These are phyloP conservation scores for Rhizophora mangle DNA, from an alignment of 345 rosid genomes.

Conservation along the genomic window DNA sequence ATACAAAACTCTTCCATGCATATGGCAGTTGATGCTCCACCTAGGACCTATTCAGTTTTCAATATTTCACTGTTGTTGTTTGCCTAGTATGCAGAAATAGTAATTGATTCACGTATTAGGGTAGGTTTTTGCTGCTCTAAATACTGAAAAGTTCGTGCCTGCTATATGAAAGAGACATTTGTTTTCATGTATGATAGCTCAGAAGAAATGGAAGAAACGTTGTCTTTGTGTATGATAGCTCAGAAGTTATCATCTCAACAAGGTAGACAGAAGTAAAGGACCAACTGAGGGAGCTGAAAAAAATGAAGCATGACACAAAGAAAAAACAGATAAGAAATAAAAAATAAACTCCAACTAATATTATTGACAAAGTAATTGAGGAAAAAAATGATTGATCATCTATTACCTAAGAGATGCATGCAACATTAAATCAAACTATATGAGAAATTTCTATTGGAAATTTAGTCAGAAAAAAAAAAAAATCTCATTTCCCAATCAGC, in stretches of 20 bases:
- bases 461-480: neutral
- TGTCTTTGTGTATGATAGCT: neutral
- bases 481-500: slow-evolving; percentile 1
- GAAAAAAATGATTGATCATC: neutral
- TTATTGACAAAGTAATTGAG: neutral
- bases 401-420: neutral
- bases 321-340: neutral
- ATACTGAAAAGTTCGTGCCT: too few relatives aligned
- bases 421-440: neutral
- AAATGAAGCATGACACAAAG: neutral
- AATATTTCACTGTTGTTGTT: too few relatives aligned
- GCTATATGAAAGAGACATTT: too few relatives aligned
- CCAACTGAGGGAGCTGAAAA: neutral
- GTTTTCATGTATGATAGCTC: too few relatives aligned
- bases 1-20: too few relatives aligned
- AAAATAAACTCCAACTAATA: neutral
- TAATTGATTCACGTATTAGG: too few relatives aligned
- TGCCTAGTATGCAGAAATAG: too few relatives aligned
- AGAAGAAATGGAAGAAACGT: neutral
- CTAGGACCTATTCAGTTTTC: too few relatives aligned
- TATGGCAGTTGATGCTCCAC: too few relatives aligned
- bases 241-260: neutral
- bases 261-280: neutral
- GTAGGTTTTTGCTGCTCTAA: too few relatives aligned
- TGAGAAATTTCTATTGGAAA: neutral